Conservation (phyloP, 2,329 filamentous ascomycete species). For the Penicillium sp. region DNA sequence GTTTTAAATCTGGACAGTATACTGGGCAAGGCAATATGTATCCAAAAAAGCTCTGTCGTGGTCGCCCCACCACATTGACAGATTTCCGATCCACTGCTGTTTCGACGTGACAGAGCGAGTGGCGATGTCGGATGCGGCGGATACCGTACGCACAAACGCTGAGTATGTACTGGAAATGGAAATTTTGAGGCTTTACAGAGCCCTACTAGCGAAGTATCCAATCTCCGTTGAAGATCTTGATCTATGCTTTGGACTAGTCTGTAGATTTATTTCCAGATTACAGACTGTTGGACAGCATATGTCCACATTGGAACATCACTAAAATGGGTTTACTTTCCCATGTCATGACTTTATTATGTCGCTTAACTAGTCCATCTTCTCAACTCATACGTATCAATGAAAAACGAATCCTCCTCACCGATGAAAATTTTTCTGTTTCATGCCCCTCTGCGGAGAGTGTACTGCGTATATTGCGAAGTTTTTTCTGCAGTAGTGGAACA, state of each 20-base stretch:
- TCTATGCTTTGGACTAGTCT: neutral
- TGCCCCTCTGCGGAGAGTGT: conserved; percentile 23
- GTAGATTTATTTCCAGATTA: neutral
- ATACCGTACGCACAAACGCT: conserved; percentile 16
- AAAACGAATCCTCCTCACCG: conserved; percentile 9
- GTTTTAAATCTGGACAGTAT: conserved; percentile 1
- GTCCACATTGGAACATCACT: neutral
- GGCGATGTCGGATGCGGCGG: conserved; percentile 19
- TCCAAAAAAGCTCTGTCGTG: conserved; percentile 1
- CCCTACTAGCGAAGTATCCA: neutral
- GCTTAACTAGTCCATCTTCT: neutral
- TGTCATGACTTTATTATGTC: neutral
- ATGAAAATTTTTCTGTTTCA: conserved; percentile 15
- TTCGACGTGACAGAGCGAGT: conserved; percentile 14
- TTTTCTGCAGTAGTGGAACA: conserved; percentile 17
- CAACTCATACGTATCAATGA: conserved; percentile 2
- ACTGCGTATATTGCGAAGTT: conserved; percentile 9
- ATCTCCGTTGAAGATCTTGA: neutral
- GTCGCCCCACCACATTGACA: conserved; percentile 16
- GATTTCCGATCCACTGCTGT: conserved; percentile 16
- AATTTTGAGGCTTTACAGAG: neutral
- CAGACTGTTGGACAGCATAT: neutral
- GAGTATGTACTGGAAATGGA: neutral
- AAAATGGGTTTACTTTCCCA: neutral
- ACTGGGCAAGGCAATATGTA: neutral